phyloP scores from a whole-genome alignment of 495 filamentous ascomycete species.

The Neurospora sp. region DNA sequence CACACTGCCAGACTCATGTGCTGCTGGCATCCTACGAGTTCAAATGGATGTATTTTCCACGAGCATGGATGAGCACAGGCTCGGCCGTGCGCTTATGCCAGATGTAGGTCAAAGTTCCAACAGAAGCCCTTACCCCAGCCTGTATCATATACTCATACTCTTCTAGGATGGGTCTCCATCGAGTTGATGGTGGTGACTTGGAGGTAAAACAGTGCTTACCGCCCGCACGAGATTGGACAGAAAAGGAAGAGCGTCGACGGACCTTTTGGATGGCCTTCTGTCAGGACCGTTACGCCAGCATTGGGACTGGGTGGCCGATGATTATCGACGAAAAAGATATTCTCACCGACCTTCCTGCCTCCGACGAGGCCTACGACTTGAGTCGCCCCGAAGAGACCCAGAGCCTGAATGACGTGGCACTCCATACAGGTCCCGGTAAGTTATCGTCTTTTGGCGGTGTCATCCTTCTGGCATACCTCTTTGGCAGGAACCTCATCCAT shows the following conservation, averaged over 20 bases:
- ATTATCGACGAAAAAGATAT: conserved; percentile 88
- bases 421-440: conserved; percentile 55
- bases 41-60: conserved; percentile 94
- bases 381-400: conserved; percentile 62
- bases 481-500: conserved; percentile 90
- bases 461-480: conserved; percentile 73
- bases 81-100: conserved; percentile 63
- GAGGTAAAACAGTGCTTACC: conserved; percentile 90
- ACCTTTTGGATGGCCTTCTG: conserved; percentile 95
- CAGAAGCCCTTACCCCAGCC: neutral
- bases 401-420: conserved; percentile 61
- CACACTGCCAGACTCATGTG: conserved; percentile 72
- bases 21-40: conserved; percentile 82
- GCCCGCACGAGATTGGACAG: conserved; percentile 82
- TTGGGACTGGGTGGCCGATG: conserved; percentile 97
- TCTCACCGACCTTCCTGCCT: conserved; percentile 71
- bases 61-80: conserved; percentile 90
- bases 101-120: conserved; percentile 43
- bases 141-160: conserved; percentile 5
- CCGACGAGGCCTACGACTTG: conserved; percentile 79
- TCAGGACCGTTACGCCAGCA: conserved; percentile 85
- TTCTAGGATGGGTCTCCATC: conserved; percentile 70
- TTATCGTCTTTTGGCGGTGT: conserved; percentile 76
- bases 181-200: conserved; percentile 72
- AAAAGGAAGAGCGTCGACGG: conserved; percentile 79